A percentile compares a stretch with the other conserved stretches of the same genome.
phyloP scores from a whole-genome alignment of 768 basidiomycete species.

The Amanita pseudoporphyria region DNA sequence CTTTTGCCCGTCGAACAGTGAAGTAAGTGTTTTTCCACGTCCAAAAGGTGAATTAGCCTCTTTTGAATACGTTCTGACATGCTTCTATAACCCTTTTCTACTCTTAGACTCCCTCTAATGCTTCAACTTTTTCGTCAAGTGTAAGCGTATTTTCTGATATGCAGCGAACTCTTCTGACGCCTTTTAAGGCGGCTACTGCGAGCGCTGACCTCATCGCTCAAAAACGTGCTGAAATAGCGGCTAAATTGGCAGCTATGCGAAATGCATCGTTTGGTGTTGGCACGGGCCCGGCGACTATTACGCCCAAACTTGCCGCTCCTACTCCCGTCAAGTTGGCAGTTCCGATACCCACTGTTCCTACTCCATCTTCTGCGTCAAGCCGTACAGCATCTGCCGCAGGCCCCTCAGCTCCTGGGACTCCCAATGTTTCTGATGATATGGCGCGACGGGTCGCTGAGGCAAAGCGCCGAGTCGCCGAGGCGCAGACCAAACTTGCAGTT shows the following conservation, averaged over 20 bases:
- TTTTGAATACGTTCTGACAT: constrained; percentile 44
- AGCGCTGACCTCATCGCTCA: constrained; percentile 67
- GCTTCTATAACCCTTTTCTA: constrained; percentile 56
- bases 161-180: neutral
- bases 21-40: constrained; percentile 52
- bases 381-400: constrained; percentile 31
- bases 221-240: constrained; percentile 77
- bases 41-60: constrained; percentile 65
- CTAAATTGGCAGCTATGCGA: constrained; percentile 75
- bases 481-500: constrained; percentile 63
- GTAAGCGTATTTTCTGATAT: constrained; percentile 28
- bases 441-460: constrained; percentile 74
- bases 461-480: constrained; percentile 74
- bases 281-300: constrained; percentile 22
- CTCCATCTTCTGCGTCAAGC: constrained; percentile 28
- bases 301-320: constrained; percentile 19
- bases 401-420: constrained; percentile 21
- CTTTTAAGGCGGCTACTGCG: constrained; percentile 12
- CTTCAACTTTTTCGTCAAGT: constrained; percentile 25
- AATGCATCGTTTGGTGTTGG: constrained; percentile 27
- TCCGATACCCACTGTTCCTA: constrained; percentile 16
- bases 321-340: constrained; percentile 18
- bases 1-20: constrained; percentile 35
- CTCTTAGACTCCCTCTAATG: constrained; percentile 45
- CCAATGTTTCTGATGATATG: constrained; percentile 49